Conservation (phyloP, 2,329 filamentous ascomycete genomes). For the Ophiocordyceps camponoti-floridani region DNA sequence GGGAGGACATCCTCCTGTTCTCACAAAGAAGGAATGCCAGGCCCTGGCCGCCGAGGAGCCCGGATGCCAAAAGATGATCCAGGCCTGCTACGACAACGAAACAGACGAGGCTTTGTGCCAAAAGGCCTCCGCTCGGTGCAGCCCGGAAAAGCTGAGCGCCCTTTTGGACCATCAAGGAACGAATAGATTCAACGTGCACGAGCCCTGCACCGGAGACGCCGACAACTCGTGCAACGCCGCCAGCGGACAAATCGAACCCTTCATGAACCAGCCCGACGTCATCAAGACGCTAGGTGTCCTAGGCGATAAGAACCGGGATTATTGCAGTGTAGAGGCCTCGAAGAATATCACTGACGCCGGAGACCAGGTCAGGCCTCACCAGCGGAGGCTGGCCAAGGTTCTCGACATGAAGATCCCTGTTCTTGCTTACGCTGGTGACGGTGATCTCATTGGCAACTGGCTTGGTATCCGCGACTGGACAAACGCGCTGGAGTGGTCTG, state of each 20-base stretch:
- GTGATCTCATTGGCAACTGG: background rate
- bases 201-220: background rate
- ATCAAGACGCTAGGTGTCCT: background rate
- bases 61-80: conserved; percentile 71
- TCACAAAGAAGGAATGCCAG: conserved; percentile 58
- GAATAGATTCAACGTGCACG: background rate
- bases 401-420: background rate
- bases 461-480: background rate
- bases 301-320: background rate
- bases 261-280: background rate
- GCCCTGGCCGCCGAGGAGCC: conserved; percentile 84
- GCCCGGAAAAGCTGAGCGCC: background rate
- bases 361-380: background rate
- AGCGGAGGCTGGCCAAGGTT: background rate
- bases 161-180: background rate
- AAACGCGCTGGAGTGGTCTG: background rate
- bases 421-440: background rate
- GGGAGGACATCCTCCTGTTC: conserved; percentile 76
- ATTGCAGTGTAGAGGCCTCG: background rate
- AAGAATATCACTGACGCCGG: background rate
- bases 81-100: conserved; percentile 78
- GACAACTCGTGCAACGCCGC: background rate
- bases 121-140: conserved; percentile 36
- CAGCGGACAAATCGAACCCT: background rate
- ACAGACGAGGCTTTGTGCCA: conserved; percentile 73